Evolutionary conservation across 805 yeast species (phyloP).

Genomic region (Wickerhamomyces chaumierensis): DNA sequence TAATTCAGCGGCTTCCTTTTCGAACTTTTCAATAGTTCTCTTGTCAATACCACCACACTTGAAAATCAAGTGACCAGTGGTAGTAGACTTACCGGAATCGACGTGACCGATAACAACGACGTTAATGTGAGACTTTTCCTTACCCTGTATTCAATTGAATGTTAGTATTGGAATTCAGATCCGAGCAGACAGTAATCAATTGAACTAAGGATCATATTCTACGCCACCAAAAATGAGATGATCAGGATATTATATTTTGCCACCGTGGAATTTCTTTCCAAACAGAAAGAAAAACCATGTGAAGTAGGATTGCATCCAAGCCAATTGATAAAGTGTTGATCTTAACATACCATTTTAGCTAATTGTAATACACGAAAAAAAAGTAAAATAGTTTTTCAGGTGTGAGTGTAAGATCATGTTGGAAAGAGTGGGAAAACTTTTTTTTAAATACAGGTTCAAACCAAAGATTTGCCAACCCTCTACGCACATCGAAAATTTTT

Average conservation of each 20-base stretch:
- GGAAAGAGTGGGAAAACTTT: constrained; percentile 2
- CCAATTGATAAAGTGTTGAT: neutral
- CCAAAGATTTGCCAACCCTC: too few relatives aligned
- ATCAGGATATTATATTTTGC: constrained; percentile 1
- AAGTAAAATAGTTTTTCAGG: constrained; percentile 25
- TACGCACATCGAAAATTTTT: constrained; percentile 2
- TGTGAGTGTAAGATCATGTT: constrained; percentile 23
- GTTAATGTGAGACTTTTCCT: constrained; percentile 96
- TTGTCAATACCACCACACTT: constrained; percentile 99
- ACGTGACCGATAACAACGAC: constrained; percentile 99
- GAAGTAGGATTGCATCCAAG: neutral
- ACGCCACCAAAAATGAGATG: too few relatives aligned
- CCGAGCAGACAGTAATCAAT: constrained; percentile 7
- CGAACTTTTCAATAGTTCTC: constrained; percentile 97
- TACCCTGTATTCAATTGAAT: constrained; percentile 44
- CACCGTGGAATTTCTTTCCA: too few relatives aligned
- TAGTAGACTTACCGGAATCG: constrained; percentile 98
- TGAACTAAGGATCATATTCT: neutral
- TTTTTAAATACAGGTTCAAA: neutral
- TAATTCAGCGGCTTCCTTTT: constrained; percentile 96
- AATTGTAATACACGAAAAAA: constrained; percentile 20
- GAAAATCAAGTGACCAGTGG: constrained; percentile 98
- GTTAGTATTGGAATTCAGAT: neutral
- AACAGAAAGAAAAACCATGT: too few relatives aligned
- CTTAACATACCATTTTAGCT: constrained; percentile 25